Percentiles rank a stretch among this genome's conserved stretches.
These are phyloP conservation scores for Infundibulicybe gibba DNA, from an alignment of 768 basidiomycete genomes.

Conservation along the genomic window DNA sequence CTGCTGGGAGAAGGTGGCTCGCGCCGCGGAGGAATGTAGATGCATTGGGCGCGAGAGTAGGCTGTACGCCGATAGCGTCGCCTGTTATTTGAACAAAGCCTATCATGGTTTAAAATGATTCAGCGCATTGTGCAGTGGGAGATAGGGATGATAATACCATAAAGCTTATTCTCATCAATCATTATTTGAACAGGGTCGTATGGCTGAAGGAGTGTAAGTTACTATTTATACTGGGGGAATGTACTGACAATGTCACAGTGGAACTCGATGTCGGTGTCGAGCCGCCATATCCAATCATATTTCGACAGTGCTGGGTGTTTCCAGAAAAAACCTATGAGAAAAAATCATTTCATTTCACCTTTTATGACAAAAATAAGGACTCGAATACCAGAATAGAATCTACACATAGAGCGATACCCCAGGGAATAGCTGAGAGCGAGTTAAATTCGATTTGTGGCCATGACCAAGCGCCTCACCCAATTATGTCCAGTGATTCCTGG, in stretches of 20 bases:
- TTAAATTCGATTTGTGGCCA: neutral
- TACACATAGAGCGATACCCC: constrained; percentile 26
- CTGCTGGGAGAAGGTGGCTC: constrained; percentile 9
- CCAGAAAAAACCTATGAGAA: constrained; percentile 23
- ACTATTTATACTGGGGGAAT: neutral
- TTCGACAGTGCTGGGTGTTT: constrained; percentile 17
- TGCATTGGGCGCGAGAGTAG: constrained; percentile 21
- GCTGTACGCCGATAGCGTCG: constrained; percentile 24
- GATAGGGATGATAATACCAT: constrained; percentile 10
- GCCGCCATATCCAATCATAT: constrained; percentile 26
- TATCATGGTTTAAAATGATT: neutral
- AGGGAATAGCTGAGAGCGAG: constrained; percentile 14
- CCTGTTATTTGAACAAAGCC: constrained; percentile 23
- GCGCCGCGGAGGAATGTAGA: constrained; percentile 16
- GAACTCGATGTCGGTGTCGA: constrained; percentile 27
- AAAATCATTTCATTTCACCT: neutral
- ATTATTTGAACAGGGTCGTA: constrained; percentile 23
- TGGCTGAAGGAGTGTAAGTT: constrained; percentile 10
- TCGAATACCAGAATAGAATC: constrained; percentile 23
- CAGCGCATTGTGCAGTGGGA: neutral
- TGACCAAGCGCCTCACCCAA: constrained; percentile 13
- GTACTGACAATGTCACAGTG: constrained; percentile 24
- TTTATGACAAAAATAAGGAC: neutral
- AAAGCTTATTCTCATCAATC: constrained; percentile 17
- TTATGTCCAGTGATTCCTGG: constrained; percentile 15